phyloP scores from a whole-genome alignment of 805 yeast genomes.

The Candida ovalis region DNA sequence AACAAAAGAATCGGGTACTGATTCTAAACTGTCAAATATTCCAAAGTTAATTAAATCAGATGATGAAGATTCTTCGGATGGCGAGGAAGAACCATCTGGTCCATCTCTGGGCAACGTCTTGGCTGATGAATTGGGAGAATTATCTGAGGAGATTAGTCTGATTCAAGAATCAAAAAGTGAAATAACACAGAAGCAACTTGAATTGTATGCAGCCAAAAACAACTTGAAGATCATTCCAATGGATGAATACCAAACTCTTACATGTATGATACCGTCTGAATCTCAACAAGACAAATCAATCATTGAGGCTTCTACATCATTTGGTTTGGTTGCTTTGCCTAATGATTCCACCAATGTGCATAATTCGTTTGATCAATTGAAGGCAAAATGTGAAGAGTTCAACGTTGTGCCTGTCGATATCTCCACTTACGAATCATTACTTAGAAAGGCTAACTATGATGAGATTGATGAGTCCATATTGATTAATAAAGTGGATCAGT shows the following conservation, averaged over 20 bases:
- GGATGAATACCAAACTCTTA: background rate
- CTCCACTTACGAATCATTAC: constrained; percentile 22
- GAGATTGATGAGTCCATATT: constrained; percentile 16
- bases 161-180: constrained; percentile 4
- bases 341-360: constrained; percentile 17
- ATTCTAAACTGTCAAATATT: constrained; percentile 19
- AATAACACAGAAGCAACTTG: constrained; percentile 19
- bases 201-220: constrained; percentile 29
- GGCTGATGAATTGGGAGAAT: constrained; percentile 20
- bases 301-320: constrained; percentile 22
- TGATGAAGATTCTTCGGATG: constrained; percentile 20
- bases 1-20: background rate
- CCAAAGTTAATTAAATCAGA: constrained; percentile 15
- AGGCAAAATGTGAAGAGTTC: constrained; percentile 12
- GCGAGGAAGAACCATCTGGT: constrained; percentile 8
- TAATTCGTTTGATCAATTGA: constrained; percentile 11
- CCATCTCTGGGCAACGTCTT: constrained; percentile 9
- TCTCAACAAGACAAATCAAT: constrained; percentile 14
- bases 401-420: constrained; percentile 19
- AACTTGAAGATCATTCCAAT: constrained; percentile 14
- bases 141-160: constrained; percentile 9
- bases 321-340: constrained; percentile 26
- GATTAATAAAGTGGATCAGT: constrained; percentile 15
- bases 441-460: constrained; percentile 17
- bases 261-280: background rate